Evolutionary conservation across 2,329 filamentous ascomycete genomes (phyloP), one percentile per base, ranked within the genome.

Genomic region (Didymella pomorum): DNA sequence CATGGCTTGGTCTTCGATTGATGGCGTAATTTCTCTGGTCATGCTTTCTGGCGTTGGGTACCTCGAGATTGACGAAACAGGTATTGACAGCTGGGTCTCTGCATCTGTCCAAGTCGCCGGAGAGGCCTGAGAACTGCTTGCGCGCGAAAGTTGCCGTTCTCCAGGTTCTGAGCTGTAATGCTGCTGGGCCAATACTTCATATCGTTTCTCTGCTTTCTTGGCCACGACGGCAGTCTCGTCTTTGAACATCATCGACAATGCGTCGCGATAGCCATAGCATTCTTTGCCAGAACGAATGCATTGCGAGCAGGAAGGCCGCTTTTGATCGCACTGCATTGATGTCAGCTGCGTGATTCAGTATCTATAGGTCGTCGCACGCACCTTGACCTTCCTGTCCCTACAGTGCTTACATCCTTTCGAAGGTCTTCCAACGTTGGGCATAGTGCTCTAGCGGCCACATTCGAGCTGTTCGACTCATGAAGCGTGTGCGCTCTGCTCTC

Each of bases 211-310:
- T 31, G 70, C 67, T 31, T 66, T 71, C 26, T 61, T 64, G n/a
- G 65, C 65, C 14, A 71, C 68, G 8, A 66, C 60, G 12, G 65
- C 63, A 56, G 64, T 72, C 56, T 72, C 70, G 37, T 74, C 69
- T 44, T 65, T 71, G 57, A 74, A 74, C 64, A 72, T 70, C 66
- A 74, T 68, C 8, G 67, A 61, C 47, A 72, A 46, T 10, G 65
- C 60, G 43, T 75, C 70, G 14, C 73, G 67, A 45, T 76, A 76
- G 9, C 73, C 73, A 58, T 70, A 59, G 47, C 73, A 75, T 26
- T 65, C 60, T 37, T 66, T 71, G 20, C 63, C 58, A 11, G 63
- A 62, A 26, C 71, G 66, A 14, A 72, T 60, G 44, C 73, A 76
- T 67, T 75, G 72, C 6, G 67, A 63, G 52, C 73, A 76, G 11